Evolutionary conservation across 176 grass and related monocot genomes (phyloP).

Genomic region (Raddia distichophylla): DNA sequence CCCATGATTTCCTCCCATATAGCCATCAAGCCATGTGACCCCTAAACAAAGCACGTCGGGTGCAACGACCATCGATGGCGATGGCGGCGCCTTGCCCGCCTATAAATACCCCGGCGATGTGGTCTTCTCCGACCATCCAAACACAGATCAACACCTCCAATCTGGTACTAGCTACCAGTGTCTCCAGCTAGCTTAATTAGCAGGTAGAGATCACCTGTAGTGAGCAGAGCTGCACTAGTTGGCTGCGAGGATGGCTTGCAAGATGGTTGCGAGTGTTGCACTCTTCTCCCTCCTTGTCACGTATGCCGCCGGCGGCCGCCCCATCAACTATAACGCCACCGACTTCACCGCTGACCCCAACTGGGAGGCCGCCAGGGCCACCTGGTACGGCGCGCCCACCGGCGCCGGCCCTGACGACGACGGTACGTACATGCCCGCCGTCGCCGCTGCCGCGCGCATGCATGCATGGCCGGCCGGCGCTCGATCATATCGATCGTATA

Average conservation of each 20-base stretch:
- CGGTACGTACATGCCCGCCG: constrained; percentile 18
- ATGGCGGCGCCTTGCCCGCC: constrained; percentile 29
- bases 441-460: background rate
- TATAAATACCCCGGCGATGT: constrained; percentile 48
- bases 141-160: constrained; percentile 17
- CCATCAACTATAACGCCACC: constrained; percentile 15
- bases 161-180: background rate
- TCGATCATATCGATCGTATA: too few species aligned
- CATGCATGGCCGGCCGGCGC: background rate
- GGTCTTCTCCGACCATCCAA: constrained; percentile 34
- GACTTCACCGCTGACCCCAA: constrained; percentile 48
- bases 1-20: constrained; percentile 44
- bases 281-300: constrained; percentile 38
- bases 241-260: background rate
- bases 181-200: constrained; percentile 6
- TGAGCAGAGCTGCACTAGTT: background rate
- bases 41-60: constrained; percentile 41
- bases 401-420: constrained; percentile 67
- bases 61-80: constrained; percentile 54
- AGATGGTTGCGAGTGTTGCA: constrained; percentile 16
- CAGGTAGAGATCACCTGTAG: background rate
- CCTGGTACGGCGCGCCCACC: constrained; percentile 72
- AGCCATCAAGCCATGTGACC: constrained; percentile 50
- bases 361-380: constrained; percentile 60
- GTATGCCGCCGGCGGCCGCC: background rate